Evolutionary conservation across 139 green algal species (phyloP).

Genomic region (Closterium sp.): DNA sequence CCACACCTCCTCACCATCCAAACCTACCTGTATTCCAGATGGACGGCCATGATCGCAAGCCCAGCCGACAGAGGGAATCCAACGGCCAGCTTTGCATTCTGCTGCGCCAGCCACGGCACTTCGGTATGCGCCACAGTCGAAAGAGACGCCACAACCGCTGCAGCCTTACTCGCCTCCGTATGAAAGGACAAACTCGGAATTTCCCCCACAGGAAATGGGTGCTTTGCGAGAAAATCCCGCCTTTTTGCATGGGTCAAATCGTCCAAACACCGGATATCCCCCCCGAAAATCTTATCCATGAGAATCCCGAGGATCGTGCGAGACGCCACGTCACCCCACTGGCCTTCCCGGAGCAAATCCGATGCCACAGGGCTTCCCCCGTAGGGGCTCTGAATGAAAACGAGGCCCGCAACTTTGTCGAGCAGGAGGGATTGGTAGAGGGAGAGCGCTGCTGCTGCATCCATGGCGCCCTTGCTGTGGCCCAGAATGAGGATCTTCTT

Average conservation of each 20-base stretch:
- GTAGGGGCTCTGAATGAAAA: slow-evolving; percentile 47
- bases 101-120: slow-evolving; percentile 12
- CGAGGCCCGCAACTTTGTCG: slow-evolving; percentile 37
- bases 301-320: slow-evolving; percentile 9
- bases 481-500: slow-evolving; percentile 46
- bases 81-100: slow-evolving; percentile 18
- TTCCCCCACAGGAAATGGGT: slow-evolving; percentile 31
- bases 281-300: slow-evolving; percentile 17
- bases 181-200: slow-evolving; percentile 47
- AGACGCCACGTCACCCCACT: slow-evolving; percentile 18
- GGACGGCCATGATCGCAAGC: slow-evolving; percentile 13
- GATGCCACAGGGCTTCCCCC: slow-evolving; percentile 36
- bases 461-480: slow-evolving; percentile 53
- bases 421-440: slow-evolving; percentile 15
- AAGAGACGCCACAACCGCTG: slow-evolving; percentile 13
- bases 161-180: slow-evolving; percentile 38
- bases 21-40: slow-evolving; percentile 18
- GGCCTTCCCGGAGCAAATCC: slow-evolving; percentile 34
- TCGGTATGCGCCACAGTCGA: slow-evolving; percentile 25
- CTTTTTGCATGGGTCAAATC: slow-evolving; percentile 50
- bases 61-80: slow-evolving; percentile 21
- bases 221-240: slow-evolving; percentile 19
- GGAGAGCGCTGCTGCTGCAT: slow-evolving; percentile 37
- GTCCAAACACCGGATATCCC: slow-evolving; percentile 23
- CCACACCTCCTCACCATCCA: not conserved